Conservation (phyloP, 768 basidiomycete genomes). For the Pleurotus ostreatus region DNA sequence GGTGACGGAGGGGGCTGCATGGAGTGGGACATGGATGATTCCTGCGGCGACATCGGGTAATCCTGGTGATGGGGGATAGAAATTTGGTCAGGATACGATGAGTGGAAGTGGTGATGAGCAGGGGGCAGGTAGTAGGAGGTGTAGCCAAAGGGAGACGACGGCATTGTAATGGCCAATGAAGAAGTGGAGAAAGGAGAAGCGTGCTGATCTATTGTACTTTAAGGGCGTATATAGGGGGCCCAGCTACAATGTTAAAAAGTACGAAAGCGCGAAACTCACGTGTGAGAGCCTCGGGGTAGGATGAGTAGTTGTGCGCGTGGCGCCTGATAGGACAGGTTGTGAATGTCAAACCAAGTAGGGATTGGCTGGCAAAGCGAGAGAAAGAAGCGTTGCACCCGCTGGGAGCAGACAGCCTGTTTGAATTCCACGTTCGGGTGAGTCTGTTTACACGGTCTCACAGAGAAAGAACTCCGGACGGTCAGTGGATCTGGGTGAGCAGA, state of each 20-base stretch:
- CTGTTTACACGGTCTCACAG: slow-evolving; percentile 6
- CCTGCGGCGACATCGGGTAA: slow-evolving; percentile 33
- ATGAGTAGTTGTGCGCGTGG: slow-evolving; percentile 18
- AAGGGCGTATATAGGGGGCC: slow-evolving; percentile 1
- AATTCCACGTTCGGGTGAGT: slow-evolving; percentile 9
- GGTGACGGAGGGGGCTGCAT: slow-evolving; percentile 58
- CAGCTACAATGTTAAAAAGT: slow-evolving; percentile 2
- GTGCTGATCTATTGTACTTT: slow-evolving; percentile 3
- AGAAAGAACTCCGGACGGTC: not conserved
- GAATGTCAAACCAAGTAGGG: slow-evolving; percentile 18
- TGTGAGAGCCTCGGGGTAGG: slow-evolving; percentile 3
- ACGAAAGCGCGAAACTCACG: slow-evolving; percentile 7
- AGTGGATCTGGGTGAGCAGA: not conserved
- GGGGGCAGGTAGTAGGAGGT: slow-evolving; percentile 28
- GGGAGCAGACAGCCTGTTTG: not conserved
- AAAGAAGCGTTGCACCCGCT: not conserved
- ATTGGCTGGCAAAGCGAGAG: slow-evolving; percentile 13
- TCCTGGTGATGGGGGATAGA: slow-evolving; percentile 26
- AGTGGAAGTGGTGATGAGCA: slow-evolving; percentile 19
- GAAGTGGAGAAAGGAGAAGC: slow-evolving; percentile 5
- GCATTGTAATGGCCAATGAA: slow-evolving; percentile 18
- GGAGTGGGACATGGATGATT: slow-evolving; percentile 36
- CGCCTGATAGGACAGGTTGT: slow-evolving; percentile 16
- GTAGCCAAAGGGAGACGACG: slow-evolving; percentile 30
- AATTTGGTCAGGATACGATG: slow-evolving; percentile 22